phyloP scores from a whole-genome alignment of 768 basidiomycete species.

The Serendipita sp. region DNA sequence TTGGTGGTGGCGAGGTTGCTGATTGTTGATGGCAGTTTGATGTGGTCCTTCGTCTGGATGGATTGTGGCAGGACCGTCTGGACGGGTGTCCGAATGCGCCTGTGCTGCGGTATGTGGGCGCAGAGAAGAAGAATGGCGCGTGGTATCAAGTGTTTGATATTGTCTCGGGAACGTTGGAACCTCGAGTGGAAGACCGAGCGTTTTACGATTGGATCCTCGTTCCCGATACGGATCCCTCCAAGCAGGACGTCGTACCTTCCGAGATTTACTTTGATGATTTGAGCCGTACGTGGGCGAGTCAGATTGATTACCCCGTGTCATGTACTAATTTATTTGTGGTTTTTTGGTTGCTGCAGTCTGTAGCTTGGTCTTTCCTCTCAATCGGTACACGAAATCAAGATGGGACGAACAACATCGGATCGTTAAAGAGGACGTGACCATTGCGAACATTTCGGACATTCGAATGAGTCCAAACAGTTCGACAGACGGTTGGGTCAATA shows the following conservation, averaged over 20 bases:
- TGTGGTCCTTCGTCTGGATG: conserved; percentile 29
- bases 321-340: neutral
- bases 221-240: conserved; percentile 12
- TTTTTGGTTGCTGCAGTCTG: conserved; percentile 21
- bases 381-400: conserved; percentile 21
- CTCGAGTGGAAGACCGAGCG: conserved; percentile 21
- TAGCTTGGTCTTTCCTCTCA: conserved; percentile 30
- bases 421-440: conserved; percentile 25
- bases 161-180: conserved; percentile 29
- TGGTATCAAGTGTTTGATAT: conserved; percentile 24
- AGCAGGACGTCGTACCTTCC: conserved; percentile 22
- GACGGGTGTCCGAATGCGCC: conserved; percentile 36
- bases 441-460: conserved; percentile 31
- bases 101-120: conserved; percentile 24
- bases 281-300: neutral
- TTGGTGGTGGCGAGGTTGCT: no score
- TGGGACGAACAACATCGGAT: conserved; percentile 27
- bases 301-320: no score
- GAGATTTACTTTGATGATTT: conserved; percentile 38
- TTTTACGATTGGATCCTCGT: conserved; percentile 35
- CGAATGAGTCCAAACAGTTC: conserved; percentile 1
- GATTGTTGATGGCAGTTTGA: conserved; percentile 26
- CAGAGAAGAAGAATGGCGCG: conserved; percentile 17
- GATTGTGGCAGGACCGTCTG: conserved; percentile 33
- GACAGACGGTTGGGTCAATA: neutral